Evolutionary conservation across 495 filamentous ascomycete species (phyloP).

Genomic region (Cercophora samala): DNA sequence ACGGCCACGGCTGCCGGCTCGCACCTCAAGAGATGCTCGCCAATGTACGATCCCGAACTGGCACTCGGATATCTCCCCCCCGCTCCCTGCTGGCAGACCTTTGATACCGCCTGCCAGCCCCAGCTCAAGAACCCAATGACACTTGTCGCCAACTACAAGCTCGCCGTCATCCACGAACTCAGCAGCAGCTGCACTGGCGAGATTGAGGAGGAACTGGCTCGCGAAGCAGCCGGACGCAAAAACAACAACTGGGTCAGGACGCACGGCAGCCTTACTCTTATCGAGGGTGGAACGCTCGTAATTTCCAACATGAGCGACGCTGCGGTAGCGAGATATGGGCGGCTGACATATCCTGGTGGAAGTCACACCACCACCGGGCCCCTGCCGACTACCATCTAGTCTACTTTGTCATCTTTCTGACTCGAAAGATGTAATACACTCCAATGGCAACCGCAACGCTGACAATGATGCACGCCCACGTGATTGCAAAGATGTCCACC

Average conservation of each 20-base stretch:
- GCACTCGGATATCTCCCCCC: slow-evolving; percentile 27
- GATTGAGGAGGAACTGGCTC: slow-evolving; percentile 26
- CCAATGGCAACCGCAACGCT: slow-evolving; percentile 49
- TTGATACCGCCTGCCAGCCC: slow-evolving; percentile 25
- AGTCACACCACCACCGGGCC: not conserved
- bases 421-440: slow-evolving; percentile 53
- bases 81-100: slow-evolving; percentile 31
- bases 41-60: slow-evolving; percentile 24
- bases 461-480: slow-evolving; percentile 54
- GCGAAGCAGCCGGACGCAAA: slow-evolving; percentile 23
- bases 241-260: slow-evolving; percentile 23
- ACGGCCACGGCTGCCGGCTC: not conserved
- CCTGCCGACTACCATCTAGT: too few species aligned
- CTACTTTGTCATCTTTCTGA: slow-evolving; percentile 19
- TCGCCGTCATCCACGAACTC: slow-evolving; percentile 24
- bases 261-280: slow-evolving; percentile 19
- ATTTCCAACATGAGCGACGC: slow-evolving; percentile 24
- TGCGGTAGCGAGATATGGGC: slow-evolving; percentile 17
- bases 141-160: slow-evolving; percentile 18
- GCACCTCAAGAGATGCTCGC: slow-evolving; percentile 26
- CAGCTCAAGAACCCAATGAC: slow-evolving; percentile 23
- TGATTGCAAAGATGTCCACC: slow-evolving; percentile 49
- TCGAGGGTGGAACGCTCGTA: slow-evolving; percentile 24
- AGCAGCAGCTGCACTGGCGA: slow-evolving; percentile 17
- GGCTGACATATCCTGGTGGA: slow-evolving; percentile 16